phyloP scores from a whole-genome alignment of 176 grass and related monocot genomes.

The Eleusine coracana region DNA sequence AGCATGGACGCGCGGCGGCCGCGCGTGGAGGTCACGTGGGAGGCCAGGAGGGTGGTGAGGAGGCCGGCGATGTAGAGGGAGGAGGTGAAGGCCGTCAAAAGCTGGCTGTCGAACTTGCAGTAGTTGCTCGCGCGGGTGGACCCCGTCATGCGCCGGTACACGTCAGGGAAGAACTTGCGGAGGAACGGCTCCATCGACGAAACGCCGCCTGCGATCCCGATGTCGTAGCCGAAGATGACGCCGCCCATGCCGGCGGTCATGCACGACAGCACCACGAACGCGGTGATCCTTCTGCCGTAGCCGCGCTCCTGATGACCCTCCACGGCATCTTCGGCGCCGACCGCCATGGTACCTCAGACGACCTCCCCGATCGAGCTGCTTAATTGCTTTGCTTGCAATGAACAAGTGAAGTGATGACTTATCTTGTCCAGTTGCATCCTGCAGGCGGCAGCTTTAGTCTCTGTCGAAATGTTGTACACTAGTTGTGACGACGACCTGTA shows the following conservation, averaged over 20 bases:
- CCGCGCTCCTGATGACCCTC: not conserved
- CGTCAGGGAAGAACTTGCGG: conserved; percentile 70
- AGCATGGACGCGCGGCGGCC: conserved; percentile 62
- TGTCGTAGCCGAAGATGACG: conserved; percentile 83
- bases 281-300: conserved; percentile 48
- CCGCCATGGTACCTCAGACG: conserved; percentile 45
- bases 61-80: conserved; percentile 77
- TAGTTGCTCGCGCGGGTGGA: conserved; percentile 72
- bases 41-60: conserved; percentile 56
- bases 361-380: not conserved
- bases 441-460: not conserved
- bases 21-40: conserved; percentile 39
- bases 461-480: no score
- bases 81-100: conserved; percentile 76
- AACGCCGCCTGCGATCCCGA: conserved; percentile 81
- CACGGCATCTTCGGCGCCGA: not conserved
- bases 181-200: conserved; percentile 85
- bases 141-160: conserved; percentile 59
- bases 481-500: no score
- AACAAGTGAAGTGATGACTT: not conserved
- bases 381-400: not conserved
- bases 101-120: conserved; percentile 97
- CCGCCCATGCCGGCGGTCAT: conserved; percentile 84
- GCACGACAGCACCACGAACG: conserved; percentile 72
- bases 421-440: not conserved